A percentile compares a stretch with the other conserved stretches of the same genome.
phyloP scores from a whole-genome alignment of 257 asterid species.

The Fraxinus excelsior region DNA sequence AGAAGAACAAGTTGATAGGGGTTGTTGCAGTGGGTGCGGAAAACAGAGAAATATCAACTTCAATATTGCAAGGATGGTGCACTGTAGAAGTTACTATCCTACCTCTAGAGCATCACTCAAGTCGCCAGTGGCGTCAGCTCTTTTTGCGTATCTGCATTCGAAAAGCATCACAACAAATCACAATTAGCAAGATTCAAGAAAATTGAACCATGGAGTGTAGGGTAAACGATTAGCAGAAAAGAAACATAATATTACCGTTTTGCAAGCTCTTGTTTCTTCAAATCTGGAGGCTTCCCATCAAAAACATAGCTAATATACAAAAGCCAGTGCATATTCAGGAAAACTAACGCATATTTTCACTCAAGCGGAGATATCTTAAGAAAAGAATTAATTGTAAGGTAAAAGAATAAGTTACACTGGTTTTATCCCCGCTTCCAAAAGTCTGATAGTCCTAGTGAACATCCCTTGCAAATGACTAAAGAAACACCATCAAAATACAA shows the following conservation, averaged over 20 bases:
- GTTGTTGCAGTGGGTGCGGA: constrained; percentile 1
- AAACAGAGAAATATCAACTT: constrained; percentile 6
- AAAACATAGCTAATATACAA: constrained; percentile 71
- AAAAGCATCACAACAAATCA: constrained; percentile 15
- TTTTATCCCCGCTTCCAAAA: constrained; percentile 98
- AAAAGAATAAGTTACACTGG: constrained; percentile 66
- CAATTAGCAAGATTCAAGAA: constrained; percentile 12
- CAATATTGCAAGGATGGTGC: constrained; percentile 6
- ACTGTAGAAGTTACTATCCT: constrained; percentile 11
- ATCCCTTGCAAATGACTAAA: constrained; percentile 93
- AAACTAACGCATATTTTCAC: constrained; percentile 4
- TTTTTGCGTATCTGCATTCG: constrained; percentile 71
- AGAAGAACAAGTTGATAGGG: background rate
- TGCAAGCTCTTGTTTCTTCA: constrained; percentile 96
- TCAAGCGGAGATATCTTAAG: background rate
- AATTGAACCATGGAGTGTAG: constrained; percentile 6
- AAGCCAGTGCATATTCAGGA: constrained; percentile 16
- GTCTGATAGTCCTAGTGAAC: constrained; percentile 91
- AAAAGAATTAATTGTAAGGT: background rate
- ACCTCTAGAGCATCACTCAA: constrained; percentile 83
- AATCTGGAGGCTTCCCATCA: constrained; percentile 95
- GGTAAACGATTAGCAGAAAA: constrained; percentile 20
- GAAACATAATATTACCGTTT: constrained; percentile 64
- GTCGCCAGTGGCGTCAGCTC: constrained; percentile 90
- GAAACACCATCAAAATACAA: constrained; percentile 19